These are phyloP conservation scores for Nitzschia sp. DNA, from an alignment of 108 stramenopile genomes.

Conservation along the genomic window DNA sequence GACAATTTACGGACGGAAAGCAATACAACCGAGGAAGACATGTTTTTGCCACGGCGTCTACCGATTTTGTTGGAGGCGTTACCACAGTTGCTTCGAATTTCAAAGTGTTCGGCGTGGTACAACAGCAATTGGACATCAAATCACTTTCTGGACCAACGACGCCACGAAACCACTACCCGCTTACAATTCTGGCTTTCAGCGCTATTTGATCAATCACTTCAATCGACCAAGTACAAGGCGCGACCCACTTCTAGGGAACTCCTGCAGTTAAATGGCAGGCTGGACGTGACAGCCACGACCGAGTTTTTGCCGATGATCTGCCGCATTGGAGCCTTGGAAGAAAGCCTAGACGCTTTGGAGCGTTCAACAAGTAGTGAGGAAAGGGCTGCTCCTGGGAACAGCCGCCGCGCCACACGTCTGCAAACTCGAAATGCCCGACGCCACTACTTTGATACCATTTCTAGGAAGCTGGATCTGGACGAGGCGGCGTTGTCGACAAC, in stretches of 20 bases:
- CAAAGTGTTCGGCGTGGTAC: neutral
- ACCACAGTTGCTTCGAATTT: slow-evolving; percentile 18
- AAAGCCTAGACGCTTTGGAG: neutral
- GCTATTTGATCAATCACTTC: neutral
- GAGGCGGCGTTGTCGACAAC: slow-evolving; percentile 13
- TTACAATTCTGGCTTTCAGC: neutral
- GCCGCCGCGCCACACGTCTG: slow-evolving; percentile 10
- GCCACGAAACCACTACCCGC: neutral
- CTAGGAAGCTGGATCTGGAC: slow-evolving; percentile 10
- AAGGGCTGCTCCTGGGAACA: neutral
- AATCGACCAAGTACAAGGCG: neutral
- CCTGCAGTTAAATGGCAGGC: slow-evolving; percentile 11
- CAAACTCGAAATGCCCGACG: neutral
- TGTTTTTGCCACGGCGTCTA: slow-evolving; percentile 13
- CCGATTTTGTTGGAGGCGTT: slow-evolving; percentile 8
- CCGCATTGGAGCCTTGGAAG: slow-evolving; percentile 11
- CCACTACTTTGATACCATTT: slow-evolving; percentile 36
- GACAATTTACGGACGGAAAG: too few relatives aligned
- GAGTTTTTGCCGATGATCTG: slow-evolving; percentile 21
- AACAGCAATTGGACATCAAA: neutral
- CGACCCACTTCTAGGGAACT: neutral
- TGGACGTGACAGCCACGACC: neutral
- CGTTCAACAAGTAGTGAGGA: neutral
- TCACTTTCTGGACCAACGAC: neutral
- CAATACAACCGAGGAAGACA: slow-evolving; percentile 8